These are phyloP conservation scores for Haplographium delicatum DNA, from an alignment of 495 filamentous ascomycete species.

Conservation along the genomic window DNA sequence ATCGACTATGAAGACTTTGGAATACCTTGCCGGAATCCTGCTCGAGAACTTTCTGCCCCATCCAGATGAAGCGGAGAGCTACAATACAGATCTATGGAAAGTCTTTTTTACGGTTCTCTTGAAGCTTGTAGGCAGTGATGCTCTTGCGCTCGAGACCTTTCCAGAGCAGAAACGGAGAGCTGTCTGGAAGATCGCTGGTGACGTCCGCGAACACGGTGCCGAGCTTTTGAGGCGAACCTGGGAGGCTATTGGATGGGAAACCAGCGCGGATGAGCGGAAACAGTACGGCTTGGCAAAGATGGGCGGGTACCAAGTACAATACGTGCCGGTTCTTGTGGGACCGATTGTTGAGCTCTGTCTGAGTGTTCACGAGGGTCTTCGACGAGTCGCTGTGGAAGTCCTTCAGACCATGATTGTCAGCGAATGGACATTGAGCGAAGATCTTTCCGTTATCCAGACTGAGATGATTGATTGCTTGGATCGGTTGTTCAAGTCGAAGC, in stretches of 20 bases:
- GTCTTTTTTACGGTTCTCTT: conserved; percentile 85
- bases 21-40: conserved; percentile 73
- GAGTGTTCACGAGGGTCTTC: conserved; percentile 87
- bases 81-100: conserved; percentile 92
- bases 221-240: conserved; percentile 77
- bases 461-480: conserved; percentile 97
- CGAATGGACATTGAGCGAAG: conserved; percentile 95
- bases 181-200: conserved; percentile 98
- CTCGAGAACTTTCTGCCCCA: conserved; percentile 74
- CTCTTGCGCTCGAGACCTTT: conserved; percentile 89
- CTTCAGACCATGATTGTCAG: conserved; percentile 97
- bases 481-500: conserved; percentile 81
- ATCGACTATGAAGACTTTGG: conserved; percentile 81
- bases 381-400: conserved; percentile 86
- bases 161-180: conserved; percentile 93
- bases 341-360: conserved; percentile 92
- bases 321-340: conserved; percentile 84
- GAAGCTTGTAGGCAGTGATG: conserved; percentile 81
- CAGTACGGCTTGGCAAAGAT: conserved; percentile 77
- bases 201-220: conserved; percentile 89
- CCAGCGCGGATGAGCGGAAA: conserved; percentile 63
- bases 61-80: conserved; percentile 87
- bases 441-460: conserved; percentile 85
- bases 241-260: conserved; percentile 98
- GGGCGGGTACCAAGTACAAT: conserved; percentile 97